These are phyloP conservation scores for Scutellaria baicalensis DNA, from an alignment of 257 asterid genomes.

Conservation along the genomic window DNA sequence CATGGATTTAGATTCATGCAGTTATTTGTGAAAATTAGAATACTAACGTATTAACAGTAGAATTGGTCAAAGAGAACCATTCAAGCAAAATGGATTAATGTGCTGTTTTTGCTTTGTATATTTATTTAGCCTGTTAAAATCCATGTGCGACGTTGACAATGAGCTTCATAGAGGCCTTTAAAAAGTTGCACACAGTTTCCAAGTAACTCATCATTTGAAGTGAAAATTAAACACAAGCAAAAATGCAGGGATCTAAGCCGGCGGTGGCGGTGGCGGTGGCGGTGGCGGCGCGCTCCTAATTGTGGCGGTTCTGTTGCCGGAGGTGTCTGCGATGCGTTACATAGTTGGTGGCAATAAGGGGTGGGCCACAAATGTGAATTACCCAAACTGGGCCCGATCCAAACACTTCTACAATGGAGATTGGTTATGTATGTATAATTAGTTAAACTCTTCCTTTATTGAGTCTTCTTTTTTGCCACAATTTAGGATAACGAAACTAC, in stretches of 20 bases:
- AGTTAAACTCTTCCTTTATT: too few species aligned
- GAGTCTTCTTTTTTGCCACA: too few species aligned
- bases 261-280: constrained; percentile 31
- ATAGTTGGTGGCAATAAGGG: constrained; percentile 39
- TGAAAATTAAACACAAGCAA: neutral
- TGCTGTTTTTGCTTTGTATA: neutral
- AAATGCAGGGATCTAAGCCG: constrained; percentile 23
- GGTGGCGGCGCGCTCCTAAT: constrained; percentile 11
- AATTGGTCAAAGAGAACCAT: neutral
- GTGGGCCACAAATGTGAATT: constrained; percentile 45
- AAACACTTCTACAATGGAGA: constrained; percentile 55
- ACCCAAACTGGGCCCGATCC: constrained; percentile 46
- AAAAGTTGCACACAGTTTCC: neutral
- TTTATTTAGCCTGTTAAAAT: neutral
- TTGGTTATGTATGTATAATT: constrained; percentile 77
- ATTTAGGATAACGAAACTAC: too few species aligned
- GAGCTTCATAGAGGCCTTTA: neutral
- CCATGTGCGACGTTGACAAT: neutral
- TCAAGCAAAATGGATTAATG: neutral
- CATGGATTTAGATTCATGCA: too few species aligned
- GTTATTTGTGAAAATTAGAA: too few species aligned
- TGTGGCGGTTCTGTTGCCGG: constrained; percentile 26
- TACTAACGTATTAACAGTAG: neutral
- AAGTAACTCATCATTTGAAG: neutral
- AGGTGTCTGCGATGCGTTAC: constrained; percentile 43